These are phyloP conservation scores for Torulaspora globosa DNA, from an alignment of 1,139 yeast genomes.

Conservation along the genomic window DNA sequence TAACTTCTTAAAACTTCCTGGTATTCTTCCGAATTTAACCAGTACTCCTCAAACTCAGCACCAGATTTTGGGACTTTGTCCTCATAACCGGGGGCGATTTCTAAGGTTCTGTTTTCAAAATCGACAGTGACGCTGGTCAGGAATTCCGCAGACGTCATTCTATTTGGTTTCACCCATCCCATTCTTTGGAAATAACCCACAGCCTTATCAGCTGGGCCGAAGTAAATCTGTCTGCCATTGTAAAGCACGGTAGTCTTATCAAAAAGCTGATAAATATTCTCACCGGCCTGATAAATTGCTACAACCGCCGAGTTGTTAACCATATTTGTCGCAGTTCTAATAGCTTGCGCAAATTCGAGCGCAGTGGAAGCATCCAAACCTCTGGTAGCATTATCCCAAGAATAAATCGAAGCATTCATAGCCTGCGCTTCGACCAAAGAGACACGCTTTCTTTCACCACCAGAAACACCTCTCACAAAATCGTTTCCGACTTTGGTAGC, in stretches of 20 bases:
- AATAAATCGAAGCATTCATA: conserved; percentile 53
- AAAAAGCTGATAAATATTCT: conserved; percentile 56
- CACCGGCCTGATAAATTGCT: conserved; percentile 66
- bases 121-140: conserved; percentile 59
- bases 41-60: conserved; percentile 52
- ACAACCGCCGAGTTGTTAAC: conserved; percentile 55
- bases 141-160: conserved; percentile 65
- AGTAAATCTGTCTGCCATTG: conserved; percentile 55
- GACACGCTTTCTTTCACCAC: conserved; percentile 63
- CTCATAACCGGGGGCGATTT: conserved; percentile 53
- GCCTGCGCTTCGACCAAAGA: conserved; percentile 62
- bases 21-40: conserved; percentile 53
- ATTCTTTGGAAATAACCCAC: conserved; percentile 52
- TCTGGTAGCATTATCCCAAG: conserved; percentile 80
- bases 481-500: conserved; percentile 59
- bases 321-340: conserved; percentile 57
- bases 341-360: conserved; percentile 58
- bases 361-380: conserved; percentile 75
- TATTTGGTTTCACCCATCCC: conserved; percentile 59
- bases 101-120: conserved; percentile 35
- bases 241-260: conserved; percentile 63
- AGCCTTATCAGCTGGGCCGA: conserved; percentile 53
- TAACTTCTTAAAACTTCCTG: conserved; percentile 41
- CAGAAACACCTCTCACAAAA: conserved; percentile 59
- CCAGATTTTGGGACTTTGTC: conserved; percentile 53